phyloP scores from a whole-genome alignment of 192 early-diverging fungal genomes.

The Backusella tuberculispora region DNA sequence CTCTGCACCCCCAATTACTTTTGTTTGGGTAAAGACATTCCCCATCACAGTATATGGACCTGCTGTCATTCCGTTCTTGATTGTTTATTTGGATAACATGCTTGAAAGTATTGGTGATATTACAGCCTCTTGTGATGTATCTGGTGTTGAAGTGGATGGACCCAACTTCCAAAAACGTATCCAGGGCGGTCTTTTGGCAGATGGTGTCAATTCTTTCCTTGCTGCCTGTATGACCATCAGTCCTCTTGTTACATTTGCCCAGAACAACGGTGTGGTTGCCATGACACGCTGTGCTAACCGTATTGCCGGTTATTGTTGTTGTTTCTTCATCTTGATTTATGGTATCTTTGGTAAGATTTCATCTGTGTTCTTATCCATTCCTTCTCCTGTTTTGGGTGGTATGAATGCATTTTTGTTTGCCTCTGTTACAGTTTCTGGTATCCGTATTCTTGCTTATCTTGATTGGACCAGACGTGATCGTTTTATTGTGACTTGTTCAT shows the following conservation, averaged over 20 bases:
- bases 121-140: slow-evolving; percentile 59
- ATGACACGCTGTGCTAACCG: slow-evolving; percentile 53
- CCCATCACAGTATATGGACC: slow-evolving; percentile 54
- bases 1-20: slow-evolving; percentile 50
- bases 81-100: slow-evolving; percentile 45
- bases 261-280: slow-evolving; percentile 61
- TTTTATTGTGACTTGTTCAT: slow-evolving; percentile 50
- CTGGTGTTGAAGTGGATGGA: slow-evolving; percentile 54
- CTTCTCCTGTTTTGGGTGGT: slow-evolving; percentile 53
- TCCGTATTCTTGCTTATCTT: slow-evolving; percentile 56
- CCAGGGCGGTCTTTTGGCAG: slow-evolving; percentile 59
- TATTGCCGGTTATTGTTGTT: slow-evolving; percentile 54
- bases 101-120: slow-evolving; percentile 56
- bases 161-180: slow-evolving; percentile 52
- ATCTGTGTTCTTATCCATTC: slow-evolving; percentile 50
- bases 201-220: slow-evolving; percentile 53
- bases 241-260: slow-evolving; percentile 58
- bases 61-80: slow-evolving; percentile 43
- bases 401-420: slow-evolving; percentile 60
- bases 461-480: slow-evolving; percentile 58
- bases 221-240: slow-evolving; percentile 57
- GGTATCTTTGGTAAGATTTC: slow-evolving; percentile 59
- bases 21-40: slow-evolving; percentile 62
- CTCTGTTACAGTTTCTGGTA: slow-evolving; percentile 55
- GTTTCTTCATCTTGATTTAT: slow-evolving; percentile 51